Conservation (phyloP, 2,329 filamentous ascomycete species). For the Penicillium sclerotigenum region DNA sequence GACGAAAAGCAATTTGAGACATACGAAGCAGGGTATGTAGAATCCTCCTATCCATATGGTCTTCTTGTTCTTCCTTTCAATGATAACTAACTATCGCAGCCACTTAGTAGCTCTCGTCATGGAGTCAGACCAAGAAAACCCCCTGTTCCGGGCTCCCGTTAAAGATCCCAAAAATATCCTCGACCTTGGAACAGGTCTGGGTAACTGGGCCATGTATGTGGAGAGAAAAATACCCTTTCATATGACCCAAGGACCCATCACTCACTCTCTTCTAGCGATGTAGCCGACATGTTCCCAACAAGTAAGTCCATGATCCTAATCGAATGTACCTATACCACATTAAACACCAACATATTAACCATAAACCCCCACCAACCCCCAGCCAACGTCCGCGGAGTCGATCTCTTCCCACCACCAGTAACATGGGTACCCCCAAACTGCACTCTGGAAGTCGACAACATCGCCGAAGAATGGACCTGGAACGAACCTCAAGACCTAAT, state of each 20-base stretch:
- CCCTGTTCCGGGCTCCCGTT: constrained; percentile 13
- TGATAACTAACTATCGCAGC: constrained; percentile 1
- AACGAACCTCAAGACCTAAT: constrained; percentile 25
- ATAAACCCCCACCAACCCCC: background rate
- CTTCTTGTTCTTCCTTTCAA: no score
- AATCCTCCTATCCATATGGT: background rate
- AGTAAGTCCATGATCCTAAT: background rate
- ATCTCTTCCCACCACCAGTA: constrained; percentile 26
- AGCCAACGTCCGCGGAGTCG: constrained; percentile 22
- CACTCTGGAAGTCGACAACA: constrained; percentile 27
- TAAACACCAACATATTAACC: background rate
- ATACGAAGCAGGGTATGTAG: constrained; percentile 16
- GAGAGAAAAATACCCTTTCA: background rate
- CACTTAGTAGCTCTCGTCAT: constrained; percentile 15
- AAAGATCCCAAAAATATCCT: constrained; percentile 8
- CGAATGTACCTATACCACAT: no score
- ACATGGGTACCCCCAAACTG: constrained; percentile 30
- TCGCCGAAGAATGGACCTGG: constrained; percentile 25
- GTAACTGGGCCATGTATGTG: constrained; percentile 11
- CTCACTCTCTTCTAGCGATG: constrained; percentile 12
- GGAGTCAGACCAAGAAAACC: constrained; percentile 12
- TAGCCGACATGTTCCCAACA: constrained; percentile 21
- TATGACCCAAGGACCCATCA: background rate
- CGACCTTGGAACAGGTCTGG: constrained; percentile 3
- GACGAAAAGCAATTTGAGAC: constrained; percentile 18